Conservation (phyloP, 352 stramenopile species). For the Phytophthora chlamydospora region DNA sequence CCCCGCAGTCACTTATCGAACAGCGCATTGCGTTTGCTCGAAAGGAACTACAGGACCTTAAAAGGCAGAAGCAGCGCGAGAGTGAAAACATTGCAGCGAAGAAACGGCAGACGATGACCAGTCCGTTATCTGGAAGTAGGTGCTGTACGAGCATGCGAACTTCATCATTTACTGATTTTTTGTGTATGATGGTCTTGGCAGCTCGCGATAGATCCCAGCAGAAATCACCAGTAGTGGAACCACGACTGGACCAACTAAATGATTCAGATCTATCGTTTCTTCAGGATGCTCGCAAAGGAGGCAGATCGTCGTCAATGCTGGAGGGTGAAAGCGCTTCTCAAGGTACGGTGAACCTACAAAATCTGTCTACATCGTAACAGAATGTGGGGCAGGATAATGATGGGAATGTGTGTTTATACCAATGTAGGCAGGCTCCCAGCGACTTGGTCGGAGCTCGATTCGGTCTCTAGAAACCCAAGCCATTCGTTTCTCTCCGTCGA, state of each 20-base stretch:
- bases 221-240: not conserved
- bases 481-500: constrained; percentile 15
- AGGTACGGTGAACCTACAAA: constrained; percentile 13
- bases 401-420: not conserved
- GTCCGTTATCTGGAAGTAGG: not conserved
- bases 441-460: not conserved
- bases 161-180: not conserved
- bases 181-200: not conserved
- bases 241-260: not conserved
- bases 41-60: not conserved
- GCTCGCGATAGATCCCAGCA: not conserved
- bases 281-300: not conserved
- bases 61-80: not conserved
- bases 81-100: not conserved
- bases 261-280: not conserved
- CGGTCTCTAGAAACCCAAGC: not conserved
- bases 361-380: too few relatives aligned
- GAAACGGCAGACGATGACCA: not conserved
- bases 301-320: not conserved
- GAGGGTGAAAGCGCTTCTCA: not conserved
- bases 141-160: too few relatives aligned
- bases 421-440: not conserved
- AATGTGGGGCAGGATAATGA: not conserved
- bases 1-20: constrained; percentile 9
- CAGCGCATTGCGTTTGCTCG: constrained; percentile 19